phyloP scores from a whole-genome alignment of 345 rosid species.

The Pistacia atlantica region DNA sequence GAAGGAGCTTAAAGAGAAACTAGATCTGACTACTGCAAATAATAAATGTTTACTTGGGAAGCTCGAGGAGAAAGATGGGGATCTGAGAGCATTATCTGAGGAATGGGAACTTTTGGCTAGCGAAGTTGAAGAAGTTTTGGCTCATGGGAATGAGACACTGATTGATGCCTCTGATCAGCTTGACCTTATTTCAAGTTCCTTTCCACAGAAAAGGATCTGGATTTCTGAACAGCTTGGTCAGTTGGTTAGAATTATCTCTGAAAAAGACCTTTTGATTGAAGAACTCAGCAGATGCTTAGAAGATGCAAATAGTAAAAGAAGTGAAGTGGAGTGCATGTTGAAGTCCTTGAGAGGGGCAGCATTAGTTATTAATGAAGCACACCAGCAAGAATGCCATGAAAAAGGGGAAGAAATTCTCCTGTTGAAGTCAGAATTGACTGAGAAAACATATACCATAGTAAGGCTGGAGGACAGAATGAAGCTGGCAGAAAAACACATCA shows the following conservation, averaged over 20 bases:
- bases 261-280: conserved; percentile 75
- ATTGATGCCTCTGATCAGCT: conserved; percentile 70
- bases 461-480: conserved; percentile 64
- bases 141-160: conserved; percentile 67
- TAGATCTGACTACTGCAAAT: conserved; percentile 46
- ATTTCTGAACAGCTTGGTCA: conserved; percentile 80
- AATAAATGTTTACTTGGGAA: conserved; percentile 51
- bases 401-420: conserved; percentile 62
- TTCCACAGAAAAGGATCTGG: conserved; percentile 82
- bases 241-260: conserved; percentile 60
- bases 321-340: conserved; percentile 79
- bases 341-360: conserved; percentile 88
- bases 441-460: conserved; percentile 41
- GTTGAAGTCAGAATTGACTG: conserved; percentile 57
- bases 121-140: conserved; percentile 75
- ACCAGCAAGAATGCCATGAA: conserved; percentile 75
- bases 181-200: conserved; percentile 58
- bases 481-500: conserved; percentile 46
- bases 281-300: conserved; percentile 82
- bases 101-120: conserved; percentile 77
- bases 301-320: conserved; percentile 69
- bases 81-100: conserved; percentile 51
- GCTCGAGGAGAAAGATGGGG: conserved; percentile 64
- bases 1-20: conserved; percentile 52
- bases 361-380: conserved; percentile 79